A percentile compares a stretch with the other conserved stretches of the same genome.
These are phyloP conservation scores for Penicillium paradoxum DNA, from an alignment of 495 filamentous ascomycete genomes.

Conservation along the genomic window DNA sequence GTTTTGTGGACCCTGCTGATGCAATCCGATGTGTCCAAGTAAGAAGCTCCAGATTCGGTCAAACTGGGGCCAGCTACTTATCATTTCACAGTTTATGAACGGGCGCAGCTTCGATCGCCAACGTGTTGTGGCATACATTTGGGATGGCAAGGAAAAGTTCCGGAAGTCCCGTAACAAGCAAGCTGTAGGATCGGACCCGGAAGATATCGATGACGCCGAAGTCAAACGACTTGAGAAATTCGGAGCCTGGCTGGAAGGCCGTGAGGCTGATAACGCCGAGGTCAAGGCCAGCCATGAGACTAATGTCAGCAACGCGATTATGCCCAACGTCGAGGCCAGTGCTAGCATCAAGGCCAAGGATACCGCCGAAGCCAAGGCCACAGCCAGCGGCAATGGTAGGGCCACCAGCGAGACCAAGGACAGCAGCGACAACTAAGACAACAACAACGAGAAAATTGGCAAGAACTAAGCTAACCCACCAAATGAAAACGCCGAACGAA, in stretches of 20 bases:
- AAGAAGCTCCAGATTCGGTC: constrained; percentile 11
- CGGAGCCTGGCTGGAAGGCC: constrained; percentile 51
- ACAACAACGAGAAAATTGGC: neutral
- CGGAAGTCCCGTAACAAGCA: constrained; percentile 56
- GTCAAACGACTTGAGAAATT: constrained; percentile 49
- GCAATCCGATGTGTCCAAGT: constrained; percentile 69
- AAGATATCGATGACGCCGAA: constrained; percentile 42
- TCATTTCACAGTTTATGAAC: constrained; percentile 56
- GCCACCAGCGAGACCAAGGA: neutral
- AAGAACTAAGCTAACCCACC: neutral
- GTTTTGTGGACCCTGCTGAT: constrained; percentile 63
- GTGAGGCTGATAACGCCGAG: too few relatives aligned
- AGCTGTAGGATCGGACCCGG: constrained; percentile 39
- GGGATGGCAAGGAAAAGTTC: constrained; percentile 71
- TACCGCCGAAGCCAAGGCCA: too few relatives aligned
- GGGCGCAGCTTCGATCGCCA: constrained; percentile 73
- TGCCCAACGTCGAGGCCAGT: too few relatives aligned
- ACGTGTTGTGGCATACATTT: constrained; percentile 71
- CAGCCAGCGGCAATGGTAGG: constrained; percentile 18
- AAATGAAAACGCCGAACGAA: neutral
- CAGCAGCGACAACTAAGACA: neutral
- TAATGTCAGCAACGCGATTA: too few relatives aligned
- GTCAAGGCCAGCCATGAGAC: too few relatives aligned
- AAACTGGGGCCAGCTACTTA: neutral
- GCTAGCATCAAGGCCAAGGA: too few relatives aligned